These are phyloP conservation scores for Mycosarcoma mackinlayi DNA, from an alignment of 1,284 basidiomycete species.

Conservation along the genomic window DNA sequence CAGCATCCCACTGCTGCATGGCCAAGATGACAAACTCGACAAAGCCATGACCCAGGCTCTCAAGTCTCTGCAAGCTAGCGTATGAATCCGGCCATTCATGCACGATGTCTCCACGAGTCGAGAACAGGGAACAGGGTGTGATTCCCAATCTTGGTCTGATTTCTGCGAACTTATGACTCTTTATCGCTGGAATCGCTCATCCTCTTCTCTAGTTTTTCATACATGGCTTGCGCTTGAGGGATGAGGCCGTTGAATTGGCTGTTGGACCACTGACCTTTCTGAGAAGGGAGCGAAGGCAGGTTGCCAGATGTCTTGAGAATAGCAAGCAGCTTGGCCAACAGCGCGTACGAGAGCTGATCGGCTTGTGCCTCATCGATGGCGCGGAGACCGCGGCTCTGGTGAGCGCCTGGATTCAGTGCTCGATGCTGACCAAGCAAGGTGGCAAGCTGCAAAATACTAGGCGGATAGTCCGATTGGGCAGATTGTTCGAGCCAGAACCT, in stretches of 20 bases:
- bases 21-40: constrained; percentile 23
- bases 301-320: constrained; percentile 48
- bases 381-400: constrained; percentile 17
- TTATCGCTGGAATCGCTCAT: constrained; percentile 18
- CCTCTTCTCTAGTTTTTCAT: constrained; percentile 41
- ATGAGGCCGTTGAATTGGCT: constrained; percentile 43
- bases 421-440: constrained; percentile 37
- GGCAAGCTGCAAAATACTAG: constrained; percentile 41
- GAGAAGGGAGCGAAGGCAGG: constrained; percentile 39
- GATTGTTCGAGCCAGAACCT: constrained; percentile 55
- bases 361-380: constrained; percentile 29
- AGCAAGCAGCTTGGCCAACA: constrained; percentile 41
- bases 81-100: no score
- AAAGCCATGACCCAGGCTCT: constrained; percentile 29
- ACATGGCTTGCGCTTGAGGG: constrained; percentile 46
- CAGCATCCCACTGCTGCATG: constrained; percentile 15
- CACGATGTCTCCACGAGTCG: no score
- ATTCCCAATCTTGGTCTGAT: neutral
- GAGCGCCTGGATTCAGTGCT: constrained; percentile 18
- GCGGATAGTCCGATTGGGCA: constrained; percentile 40
- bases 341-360: constrained; percentile 40
- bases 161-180: neutral
- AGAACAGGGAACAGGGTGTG: no score
- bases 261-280: constrained; percentile 49
- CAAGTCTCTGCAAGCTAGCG: constrained; percentile 1